Conservation (phyloP, 2,329 filamentous ascomycete species). For the Aspergillus luchuensis region DNA sequence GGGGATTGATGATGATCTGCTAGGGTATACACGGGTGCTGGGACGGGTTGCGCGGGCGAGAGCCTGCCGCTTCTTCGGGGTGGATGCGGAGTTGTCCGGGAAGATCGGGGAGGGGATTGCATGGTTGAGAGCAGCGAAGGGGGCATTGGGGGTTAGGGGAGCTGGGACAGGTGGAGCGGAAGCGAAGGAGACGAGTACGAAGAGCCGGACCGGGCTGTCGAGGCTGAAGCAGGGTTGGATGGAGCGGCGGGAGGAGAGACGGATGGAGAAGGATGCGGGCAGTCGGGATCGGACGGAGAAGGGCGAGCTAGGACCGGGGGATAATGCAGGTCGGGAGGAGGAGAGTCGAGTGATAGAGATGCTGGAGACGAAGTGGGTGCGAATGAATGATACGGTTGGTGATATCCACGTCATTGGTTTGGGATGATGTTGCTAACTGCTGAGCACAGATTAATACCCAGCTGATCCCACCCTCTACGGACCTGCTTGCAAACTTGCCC, state of each 20-base stretch:
- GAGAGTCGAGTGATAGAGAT: slow-evolving; percentile 84
- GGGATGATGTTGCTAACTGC: slow-evolving; percentile 3
- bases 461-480: slow-evolving; percentile 68
- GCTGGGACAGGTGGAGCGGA: slow-evolving; percentile 38
- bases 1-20: slow-evolving; percentile 62
- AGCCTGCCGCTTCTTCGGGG: slow-evolving; percentile 85
- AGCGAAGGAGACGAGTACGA: slow-evolving; percentile 44
- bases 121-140: slow-evolving; percentile 77
- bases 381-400: slow-evolving; percentile 78
- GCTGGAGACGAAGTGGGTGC: slow-evolving; percentile 85
- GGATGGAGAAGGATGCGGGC: slow-evolving; percentile 66
- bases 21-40: slow-evolving; percentile 75
- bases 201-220: slow-evolving; percentile 37
- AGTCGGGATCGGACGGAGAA: slow-evolving; percentile 41
- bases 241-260: slow-evolving; percentile 77
- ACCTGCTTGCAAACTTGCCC: slow-evolving; percentile 76
- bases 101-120: slow-evolving; percentile 83
- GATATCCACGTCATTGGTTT: not conserved
- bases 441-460: slow-evolving; percentile 73
- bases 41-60: slow-evolving; percentile 75
- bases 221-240: slow-evolving; percentile 72
- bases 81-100: slow-evolving; percentile 81
- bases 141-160: slow-evolving; percentile 69
- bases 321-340: slow-evolving; percentile 81
- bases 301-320: slow-evolving; percentile 53